A percentile compares a stretch with the other conserved stretches of the same genome.
phyloP scores from a whole-genome alignment of 2,329 filamentous ascomycete genomes.

The Fusarium musae region DNA sequence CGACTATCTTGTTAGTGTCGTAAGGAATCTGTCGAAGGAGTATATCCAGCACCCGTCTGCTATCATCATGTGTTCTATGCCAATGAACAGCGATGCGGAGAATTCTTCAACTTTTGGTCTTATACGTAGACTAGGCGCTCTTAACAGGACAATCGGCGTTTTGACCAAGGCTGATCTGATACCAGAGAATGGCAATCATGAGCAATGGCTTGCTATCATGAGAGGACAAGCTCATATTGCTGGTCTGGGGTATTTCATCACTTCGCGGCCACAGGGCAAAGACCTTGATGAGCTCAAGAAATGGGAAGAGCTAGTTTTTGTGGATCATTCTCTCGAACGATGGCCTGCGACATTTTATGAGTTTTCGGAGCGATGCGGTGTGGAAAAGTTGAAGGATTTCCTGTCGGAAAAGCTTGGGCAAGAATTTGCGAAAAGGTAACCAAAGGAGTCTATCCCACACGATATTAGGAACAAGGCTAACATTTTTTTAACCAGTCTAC shows the following conservation, averaged over 20 bases:
- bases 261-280: constrained; percentile 71
- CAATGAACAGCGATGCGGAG: constrained; percentile 82
- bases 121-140: constrained; percentile 67
- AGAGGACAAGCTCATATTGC: constrained; percentile 69
- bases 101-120: constrained; percentile 77
- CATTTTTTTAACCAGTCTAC: constrained; percentile 51
- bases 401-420: constrained; percentile 64
- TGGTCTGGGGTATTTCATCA: constrained; percentile 82
- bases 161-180: constrained; percentile 87
- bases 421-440: constrained; percentile 63
- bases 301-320: constrained; percentile 66
- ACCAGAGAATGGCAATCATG: constrained; percentile 58
- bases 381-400: constrained; percentile 63
- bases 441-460: constrained; percentile 20
- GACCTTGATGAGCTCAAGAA: constrained; percentile 62
- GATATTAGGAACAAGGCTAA: constrained; percentile 7
- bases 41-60: constrained; percentile 78
- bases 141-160: constrained; percentile 74
- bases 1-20: constrained; percentile 75
- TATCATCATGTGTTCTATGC: constrained; percentile 80
- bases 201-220: constrained; percentile 73
- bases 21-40: constrained; percentile 74
- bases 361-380: constrained; percentile 62
- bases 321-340: constrained; percentile 48
- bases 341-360: constrained; percentile 63